phyloP scores from a whole-genome alignment of 2,329 filamentous ascomycete genomes.

The Neoarthrinium moseri region DNA sequence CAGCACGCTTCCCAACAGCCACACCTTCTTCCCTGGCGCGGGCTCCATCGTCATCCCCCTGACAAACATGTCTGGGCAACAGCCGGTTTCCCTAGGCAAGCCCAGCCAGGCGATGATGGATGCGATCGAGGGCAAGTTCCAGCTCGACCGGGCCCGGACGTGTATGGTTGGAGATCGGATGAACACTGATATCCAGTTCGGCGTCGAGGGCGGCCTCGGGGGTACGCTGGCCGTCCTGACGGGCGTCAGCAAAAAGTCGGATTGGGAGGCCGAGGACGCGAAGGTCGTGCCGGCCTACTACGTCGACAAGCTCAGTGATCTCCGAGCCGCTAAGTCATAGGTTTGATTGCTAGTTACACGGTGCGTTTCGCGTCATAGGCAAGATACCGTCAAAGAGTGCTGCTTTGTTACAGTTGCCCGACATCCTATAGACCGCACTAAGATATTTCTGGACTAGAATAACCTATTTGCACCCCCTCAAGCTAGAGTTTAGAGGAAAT shows the following conservation, averaged over 20 bases:
- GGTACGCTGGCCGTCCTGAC: constrained; percentile 90
- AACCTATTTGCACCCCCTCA: no score
- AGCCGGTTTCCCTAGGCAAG: constrained; percentile 83
- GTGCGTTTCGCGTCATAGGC: no score
- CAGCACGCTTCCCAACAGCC: constrained; percentile 79
- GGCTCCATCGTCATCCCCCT: constrained; percentile 80
- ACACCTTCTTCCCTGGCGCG: constrained; percentile 86
- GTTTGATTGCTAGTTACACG: no score
- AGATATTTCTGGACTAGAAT: no score
- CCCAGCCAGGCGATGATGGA: constrained; percentile 99
- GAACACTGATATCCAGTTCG: constrained; percentile 96
- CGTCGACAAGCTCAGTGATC: constrained; percentile 79
- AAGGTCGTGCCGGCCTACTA: constrained; percentile 77
- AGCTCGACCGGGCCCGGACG: constrained; percentile 77
- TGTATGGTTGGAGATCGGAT: constrained; percentile 96
- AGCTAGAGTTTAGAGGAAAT: no score
- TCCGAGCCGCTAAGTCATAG: constrained; percentile 40
- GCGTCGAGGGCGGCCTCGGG: constrained; percentile 84
- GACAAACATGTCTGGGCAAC: constrained; percentile 65
- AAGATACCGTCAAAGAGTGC: no score
- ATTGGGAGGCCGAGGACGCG: constrained; percentile 71
- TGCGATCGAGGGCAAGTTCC: constrained; percentile 93
- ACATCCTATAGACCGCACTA: no score
- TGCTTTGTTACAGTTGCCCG: no score
- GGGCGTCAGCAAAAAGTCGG: constrained; percentile 81